Base-by-base conservation (phyloP, 345 rosid genomes). In the Brassica cretica region DNA sequence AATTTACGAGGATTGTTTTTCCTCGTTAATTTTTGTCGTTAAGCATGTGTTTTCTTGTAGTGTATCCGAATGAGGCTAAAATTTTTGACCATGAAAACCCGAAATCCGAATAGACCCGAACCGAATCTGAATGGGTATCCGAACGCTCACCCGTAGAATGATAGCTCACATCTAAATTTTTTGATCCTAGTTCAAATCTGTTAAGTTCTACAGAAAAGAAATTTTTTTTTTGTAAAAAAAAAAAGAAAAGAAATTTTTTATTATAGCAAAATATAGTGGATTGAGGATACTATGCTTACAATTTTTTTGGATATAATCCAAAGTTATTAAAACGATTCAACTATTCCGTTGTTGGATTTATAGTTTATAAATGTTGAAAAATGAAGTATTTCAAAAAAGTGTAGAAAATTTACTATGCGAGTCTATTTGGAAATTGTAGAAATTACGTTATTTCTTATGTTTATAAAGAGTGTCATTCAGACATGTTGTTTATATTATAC, bases 231-330 rank as follows among this genome's bases (percentile, higher is more conserved):
- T n/a, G n/a, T n/a, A n/a, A n/a, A n/a, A n/a, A n/a, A n/a, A n/a
- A n/a, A n/a, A n/a, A 9, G 21, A 12, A 44, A 12, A 44, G 3
- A 63, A 32, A 64, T 16, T 5, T 2, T 24, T 63, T 33, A 3
- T 19, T 33, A 61, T 49, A 63, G 51, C 24, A 15, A 63, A 77
- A 14, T 56, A 59, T 32, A 66, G 15, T 78, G 63, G 64, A 67
- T 67, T 55, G 4, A 33, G 64, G 68, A 46, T 39, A 67, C 32
- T 46, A 33, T 61, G 44, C 8, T 49, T 18, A 68, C 32, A 66
- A 60, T 73, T 67, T 74, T 68, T 78, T 68, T 72, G 56, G 74
- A 73, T 73, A 18, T 72, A 27, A 39, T 21, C 62, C 67, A 56
- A 71, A 65, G 71, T 32, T 64, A 8, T 9, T 19, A 15, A 53